Evolutionary conservation across 2,329 filamentous ascomycete species (phyloP).

Genomic region (Monosporascus sp.): DNA sequence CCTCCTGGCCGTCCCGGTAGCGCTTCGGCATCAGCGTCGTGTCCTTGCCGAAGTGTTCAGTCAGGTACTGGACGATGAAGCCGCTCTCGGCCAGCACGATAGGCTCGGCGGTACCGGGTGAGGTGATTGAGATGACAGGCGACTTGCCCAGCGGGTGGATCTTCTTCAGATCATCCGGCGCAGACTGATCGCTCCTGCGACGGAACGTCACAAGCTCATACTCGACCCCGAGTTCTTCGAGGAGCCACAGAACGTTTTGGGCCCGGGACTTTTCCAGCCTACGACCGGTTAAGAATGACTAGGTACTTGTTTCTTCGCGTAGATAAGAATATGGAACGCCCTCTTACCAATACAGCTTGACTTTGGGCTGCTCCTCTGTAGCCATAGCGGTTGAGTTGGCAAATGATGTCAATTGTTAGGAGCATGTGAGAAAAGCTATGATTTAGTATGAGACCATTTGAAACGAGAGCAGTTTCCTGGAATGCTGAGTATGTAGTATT

Average conservation of each 20-base stretch:
- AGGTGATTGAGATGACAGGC: constrained; percentile 65
- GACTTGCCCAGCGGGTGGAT: constrained; percentile 85
- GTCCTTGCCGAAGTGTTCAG: constrained; percentile 53
- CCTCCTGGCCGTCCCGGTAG: constrained; percentile 55
- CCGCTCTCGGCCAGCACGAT: constrained; percentile 75
- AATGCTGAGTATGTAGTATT: too few relatives aligned
- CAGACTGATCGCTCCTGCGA: constrained; percentile 56
- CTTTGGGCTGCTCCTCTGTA: constrained; percentile 38
- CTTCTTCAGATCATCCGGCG: constrained; percentile 69
- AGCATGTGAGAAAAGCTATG: background rate
- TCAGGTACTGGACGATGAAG: constrained; percentile 75
- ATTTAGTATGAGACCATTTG: too few relatives aligned
- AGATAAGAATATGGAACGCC: background rate
- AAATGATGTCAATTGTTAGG: background rate
- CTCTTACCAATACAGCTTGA: constrained; percentile 60
- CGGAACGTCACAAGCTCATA: constrained; percentile 81
- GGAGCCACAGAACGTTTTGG: constrained; percentile 78
- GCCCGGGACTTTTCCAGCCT: constrained; percentile 82
- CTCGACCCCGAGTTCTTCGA: constrained; percentile 73
- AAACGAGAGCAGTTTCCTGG: too few relatives aligned
- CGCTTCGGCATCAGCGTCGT: constrained; percentile 45
- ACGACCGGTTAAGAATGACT: constrained; percentile 8
- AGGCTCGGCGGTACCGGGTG: constrained; percentile 34
- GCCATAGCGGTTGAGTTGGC: constrained; percentile 16
- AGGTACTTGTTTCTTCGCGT: background rate